These are phyloP conservation scores for Gastrolobium bilobum DNA, from an alignment of 306 rosid genomes.

Conservation along the genomic window DNA sequence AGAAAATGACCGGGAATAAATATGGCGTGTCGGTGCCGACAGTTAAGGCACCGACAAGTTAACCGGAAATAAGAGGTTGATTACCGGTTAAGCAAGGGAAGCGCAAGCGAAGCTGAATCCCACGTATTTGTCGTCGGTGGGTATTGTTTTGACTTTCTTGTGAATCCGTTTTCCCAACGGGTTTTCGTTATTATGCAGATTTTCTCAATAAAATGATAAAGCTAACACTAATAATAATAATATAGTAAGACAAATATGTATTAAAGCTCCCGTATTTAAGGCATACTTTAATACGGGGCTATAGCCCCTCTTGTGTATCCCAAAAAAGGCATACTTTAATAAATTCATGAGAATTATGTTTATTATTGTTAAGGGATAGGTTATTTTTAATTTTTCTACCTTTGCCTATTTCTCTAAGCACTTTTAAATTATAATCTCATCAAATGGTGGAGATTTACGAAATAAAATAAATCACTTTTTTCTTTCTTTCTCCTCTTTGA, in stretches of 20 bases:
- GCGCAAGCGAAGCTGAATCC: constrained; percentile 45
- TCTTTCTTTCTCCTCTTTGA: no score
- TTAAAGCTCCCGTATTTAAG: not conserved
- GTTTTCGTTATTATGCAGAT: constrained; percentile 8
- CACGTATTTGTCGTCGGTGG: constrained; percentile 57
- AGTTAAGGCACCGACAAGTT: constrained; percentile 32
- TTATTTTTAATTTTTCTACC: no score
- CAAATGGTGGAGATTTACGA: no score
- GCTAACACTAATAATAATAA: not conserved
- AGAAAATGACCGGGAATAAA: constrained; percentile 55
- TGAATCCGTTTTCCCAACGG: not conserved
- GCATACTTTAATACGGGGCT: no score
- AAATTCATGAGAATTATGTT: no score
- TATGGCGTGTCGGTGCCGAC: constrained; percentile 88
- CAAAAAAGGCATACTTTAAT: no score
- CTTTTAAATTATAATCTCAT: no score
- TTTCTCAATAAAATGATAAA: not conserved
- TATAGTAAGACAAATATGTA: not conserved
- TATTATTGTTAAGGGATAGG: no score
- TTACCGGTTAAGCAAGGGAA: constrained; percentile 50
- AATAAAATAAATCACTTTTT: no score
- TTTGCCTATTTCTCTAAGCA: no score
- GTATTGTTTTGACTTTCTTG: constrained; percentile 43
- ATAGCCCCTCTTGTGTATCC: no score
- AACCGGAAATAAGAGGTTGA: constrained; percentile 44